These are phyloP conservation scores for Poterioochromonas sp. DNA, from an alignment of 352 stramenopile genomes.

Conservation along the genomic window DNA sequence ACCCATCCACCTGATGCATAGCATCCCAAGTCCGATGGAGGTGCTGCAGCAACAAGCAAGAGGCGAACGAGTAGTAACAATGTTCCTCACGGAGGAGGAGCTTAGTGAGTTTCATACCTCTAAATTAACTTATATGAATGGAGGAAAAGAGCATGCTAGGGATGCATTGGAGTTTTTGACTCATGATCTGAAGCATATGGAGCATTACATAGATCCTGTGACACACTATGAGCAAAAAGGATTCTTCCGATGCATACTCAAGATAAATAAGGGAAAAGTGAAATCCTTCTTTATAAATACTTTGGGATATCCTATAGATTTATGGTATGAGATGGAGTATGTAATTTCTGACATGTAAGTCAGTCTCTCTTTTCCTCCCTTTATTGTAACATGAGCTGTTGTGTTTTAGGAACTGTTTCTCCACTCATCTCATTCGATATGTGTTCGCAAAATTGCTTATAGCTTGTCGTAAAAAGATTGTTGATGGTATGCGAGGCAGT, in stretches of 20 bases:
- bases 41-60: slow-evolving; percentile 14
- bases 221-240: slow-evolving; percentile 16
- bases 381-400: not conserved
- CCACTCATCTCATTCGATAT: not conserved
- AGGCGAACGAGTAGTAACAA: slow-evolving; percentile 23
- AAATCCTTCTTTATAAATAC: not conserved
- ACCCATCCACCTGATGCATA: not conserved
- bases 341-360: slow-evolving; percentile 23
- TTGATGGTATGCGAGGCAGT: not conserved
- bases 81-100: not conserved
- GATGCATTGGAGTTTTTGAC: slow-evolving; percentile 21
- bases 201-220: not conserved
- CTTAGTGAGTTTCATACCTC: not conserved
- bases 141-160: not conserved
- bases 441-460: not conserved
- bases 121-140: slow-evolving; percentile 26
- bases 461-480: not conserved
- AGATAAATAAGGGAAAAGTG: not conserved
- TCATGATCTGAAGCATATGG: slow-evolving; percentile 27
- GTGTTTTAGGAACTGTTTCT: slow-evolving; percentile 6
- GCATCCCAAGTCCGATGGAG: slow-evolving; percentile 13
- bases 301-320: not conserved
- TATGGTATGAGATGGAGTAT: slow-evolving; percentile 29
- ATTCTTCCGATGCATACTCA: not conserved
- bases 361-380: not conserved